A percentile compares a stretch with the other conserved stretches of the same genome.
These are phyloP conservation scores for Termitomyces sp. DNA, from an alignment of 1,284 basidiomycete genomes.

Conservation along the genomic window DNA sequence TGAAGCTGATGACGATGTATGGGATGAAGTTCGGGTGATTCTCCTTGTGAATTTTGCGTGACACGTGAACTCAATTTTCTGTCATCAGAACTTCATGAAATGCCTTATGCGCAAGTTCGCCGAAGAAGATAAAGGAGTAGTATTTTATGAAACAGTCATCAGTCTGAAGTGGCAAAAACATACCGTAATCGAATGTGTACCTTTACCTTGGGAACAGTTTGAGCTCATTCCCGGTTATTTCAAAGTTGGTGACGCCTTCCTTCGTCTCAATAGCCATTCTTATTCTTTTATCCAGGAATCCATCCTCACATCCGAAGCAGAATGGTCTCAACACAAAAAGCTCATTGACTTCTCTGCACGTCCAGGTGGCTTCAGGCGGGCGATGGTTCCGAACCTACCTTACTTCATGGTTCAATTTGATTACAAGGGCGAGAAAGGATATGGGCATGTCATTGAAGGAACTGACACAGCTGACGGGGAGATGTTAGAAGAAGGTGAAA, in stretches of 20 bases:
- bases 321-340: slow-evolving; percentile 98
- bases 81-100: slow-evolving; percentile 93
- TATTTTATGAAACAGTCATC: slow-evolving; percentile 93
- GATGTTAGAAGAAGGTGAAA: slow-evolving; percentile 79
- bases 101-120: slow-evolving; percentile 94
- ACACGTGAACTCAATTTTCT: slow-evolving; percentile 6
- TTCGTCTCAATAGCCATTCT: not conserved
- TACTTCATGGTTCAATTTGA: slow-evolving; percentile 99
- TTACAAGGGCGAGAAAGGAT: slow-evolving; percentile 94
- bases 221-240: slow-evolving; percentile 91
- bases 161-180: slow-evolving; percentile 85
- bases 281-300: slow-evolving; percentile 61
- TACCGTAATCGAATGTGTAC: slow-evolving; percentile 89
- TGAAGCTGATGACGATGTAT: slow-evolving; percentile 96
- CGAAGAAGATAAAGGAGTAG: slow-evolving; percentile 81
- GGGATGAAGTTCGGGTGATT: slow-evolving; percentile 90
- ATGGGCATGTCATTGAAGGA: slow-evolving; percentile 96
- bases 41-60: not conserved
- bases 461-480: slow-evolving; percentile 62
- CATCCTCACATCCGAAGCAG: slow-evolving; percentile 84
- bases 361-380: slow-evolving; percentile 85
- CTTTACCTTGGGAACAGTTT: slow-evolving; percentile 80
- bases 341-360: slow-evolving; percentile 88
- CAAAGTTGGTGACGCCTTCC: slow-evolving; percentile 47
- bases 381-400: slow-evolving; percentile 93